Evolutionary conservation across 768 basidiomycete genomes (phyloP).

Genomic region (Macrolepiota albuminosa): DNA sequence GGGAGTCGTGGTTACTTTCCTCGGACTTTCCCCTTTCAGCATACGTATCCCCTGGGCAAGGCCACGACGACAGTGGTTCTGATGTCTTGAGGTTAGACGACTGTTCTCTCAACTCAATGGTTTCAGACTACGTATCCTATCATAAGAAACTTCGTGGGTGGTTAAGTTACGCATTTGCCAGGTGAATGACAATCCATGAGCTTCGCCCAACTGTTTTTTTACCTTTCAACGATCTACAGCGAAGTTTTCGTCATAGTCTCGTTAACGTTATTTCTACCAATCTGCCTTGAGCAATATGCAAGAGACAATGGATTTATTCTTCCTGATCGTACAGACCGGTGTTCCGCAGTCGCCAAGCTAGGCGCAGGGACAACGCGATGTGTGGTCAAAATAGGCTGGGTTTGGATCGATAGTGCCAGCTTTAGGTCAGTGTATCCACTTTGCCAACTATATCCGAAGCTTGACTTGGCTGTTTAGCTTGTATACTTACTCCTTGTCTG

Average conservation of each 20-base stretch:
- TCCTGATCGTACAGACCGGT: constrained; percentile 63
- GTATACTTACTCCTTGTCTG: constrained; percentile 84
- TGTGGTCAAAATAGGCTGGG: constrained; percentile 76
- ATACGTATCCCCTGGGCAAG: too few relatives aligned
- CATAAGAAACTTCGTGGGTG: constrained; percentile 60
- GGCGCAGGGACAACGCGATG: constrained; percentile 43
- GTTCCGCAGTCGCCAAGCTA: constrained; percentile 29
- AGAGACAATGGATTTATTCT: constrained; percentile 79
- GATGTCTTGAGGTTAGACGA: neutral
- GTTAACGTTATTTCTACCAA: constrained; percentile 76
- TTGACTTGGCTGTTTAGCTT: constrained; percentile 43
- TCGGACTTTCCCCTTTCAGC: neutral
- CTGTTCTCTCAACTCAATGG: constrained; percentile 18
- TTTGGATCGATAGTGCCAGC: constrained; percentile 88
- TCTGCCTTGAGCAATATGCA: constrained; percentile 85
- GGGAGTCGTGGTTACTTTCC: too few relatives aligned
- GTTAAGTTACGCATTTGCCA: constrained; percentile 84
- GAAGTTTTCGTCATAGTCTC: constrained; percentile 82
- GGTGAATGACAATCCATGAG: constrained; percentile 32
- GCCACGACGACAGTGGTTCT: neutral
- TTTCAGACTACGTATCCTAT: constrained; percentile 20
- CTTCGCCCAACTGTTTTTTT: neutral
- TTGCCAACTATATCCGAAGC: neutral
- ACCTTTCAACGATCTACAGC: constrained; percentile 35
- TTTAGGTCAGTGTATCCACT: constrained; percentile 58